Conservation (phyloP, 495 filamentous ascomycete species). For the Annulohypoxylon bovei region DNA sequence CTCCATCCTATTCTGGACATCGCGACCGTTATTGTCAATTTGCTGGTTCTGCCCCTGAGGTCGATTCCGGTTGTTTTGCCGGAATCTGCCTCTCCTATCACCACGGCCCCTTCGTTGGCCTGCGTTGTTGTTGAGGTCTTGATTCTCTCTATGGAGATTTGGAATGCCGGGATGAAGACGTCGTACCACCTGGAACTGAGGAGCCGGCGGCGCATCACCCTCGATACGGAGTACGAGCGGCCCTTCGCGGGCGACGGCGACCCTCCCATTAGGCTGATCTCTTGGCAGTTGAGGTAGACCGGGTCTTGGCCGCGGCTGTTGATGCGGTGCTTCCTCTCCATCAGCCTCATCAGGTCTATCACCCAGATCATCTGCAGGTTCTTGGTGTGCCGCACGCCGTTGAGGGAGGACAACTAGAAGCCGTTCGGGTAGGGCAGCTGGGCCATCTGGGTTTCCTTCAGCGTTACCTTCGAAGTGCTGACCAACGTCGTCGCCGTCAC, state of each 20-base stretch:
- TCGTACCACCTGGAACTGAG: conserved; percentile 27
- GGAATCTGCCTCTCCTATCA: conserved; percentile 42
- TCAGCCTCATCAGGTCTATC: conserved; percentile 35
- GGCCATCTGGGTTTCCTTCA: conserved; percentile 2
- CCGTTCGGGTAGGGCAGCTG: conserved; percentile 29
- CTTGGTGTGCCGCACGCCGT: conserved; percentile 8
- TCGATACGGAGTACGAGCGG: conserved; percentile 65
- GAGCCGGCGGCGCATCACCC: conserved; percentile 32
- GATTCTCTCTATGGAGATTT: conserved; percentile 21
- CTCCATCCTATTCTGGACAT: conserved; percentile 30
- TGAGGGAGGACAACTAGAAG: conserved; percentile 31
- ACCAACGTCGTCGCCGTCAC: conserved; percentile 74
- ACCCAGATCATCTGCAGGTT: conserved; percentile 12
- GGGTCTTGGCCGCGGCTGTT: conserved; percentile 32
- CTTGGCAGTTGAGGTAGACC: conserved; percentile 39
- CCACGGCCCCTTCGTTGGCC: conserved; percentile 33
- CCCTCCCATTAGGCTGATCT: conserved; percentile 39
- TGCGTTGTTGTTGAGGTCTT: conserved; percentile 25
- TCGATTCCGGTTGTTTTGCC: conserved; percentile 42
- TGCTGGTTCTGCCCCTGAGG: conserved; percentile 40
- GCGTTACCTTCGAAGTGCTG: conserved; percentile 60
- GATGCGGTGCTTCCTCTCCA: conserved; percentile 25
- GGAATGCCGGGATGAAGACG: conserved; percentile 43
- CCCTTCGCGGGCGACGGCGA: conserved; percentile 60
- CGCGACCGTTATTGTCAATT: conserved; percentile 36